Percentiles rank a stretch among this genome's conserved stretches.
These are phyloP conservation scores for Fusarium torulosum DNA, from an alignment of 2,329 filamentous ascomycete species.

Conservation along the genomic window DNA sequence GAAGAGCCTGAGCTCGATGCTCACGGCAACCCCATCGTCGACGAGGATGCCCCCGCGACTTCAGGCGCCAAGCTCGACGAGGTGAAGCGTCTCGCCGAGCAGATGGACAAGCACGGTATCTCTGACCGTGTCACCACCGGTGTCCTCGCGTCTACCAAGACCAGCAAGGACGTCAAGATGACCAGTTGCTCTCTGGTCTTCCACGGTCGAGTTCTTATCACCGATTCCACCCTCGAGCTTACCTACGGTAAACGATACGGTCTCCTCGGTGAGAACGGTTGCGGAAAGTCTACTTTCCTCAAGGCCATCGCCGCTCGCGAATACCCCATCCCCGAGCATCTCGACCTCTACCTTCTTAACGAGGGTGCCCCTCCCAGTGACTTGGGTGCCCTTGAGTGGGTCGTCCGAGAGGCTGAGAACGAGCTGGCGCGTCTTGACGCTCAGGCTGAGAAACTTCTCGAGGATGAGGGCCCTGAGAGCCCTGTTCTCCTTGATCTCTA, in stretches of 20 bases:
- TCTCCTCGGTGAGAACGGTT: constrained; percentile 97
- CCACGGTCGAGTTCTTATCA: constrained; percentile 96
- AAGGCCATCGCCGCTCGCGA: constrained; percentile 95
- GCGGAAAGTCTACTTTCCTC: constrained; percentile 97
- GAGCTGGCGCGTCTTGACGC: constrained; percentile 93
- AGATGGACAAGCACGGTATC: constrained; percentile 96
- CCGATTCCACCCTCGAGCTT: constrained; percentile 92
- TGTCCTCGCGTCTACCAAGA: constrained; percentile 86
- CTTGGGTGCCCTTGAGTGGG: constrained; percentile 94
- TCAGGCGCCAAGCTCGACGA: constrained; percentile 79
- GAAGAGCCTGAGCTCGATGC: constrained; percentile 76
- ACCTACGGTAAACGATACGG: constrained; percentile 94
- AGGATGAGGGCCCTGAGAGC: constrained; percentile 91
- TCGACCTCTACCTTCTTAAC: constrained; percentile 98
- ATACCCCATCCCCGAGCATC: constrained; percentile 93
- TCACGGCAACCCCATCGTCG: constrained; percentile 67
- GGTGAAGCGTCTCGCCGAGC: constrained; percentile 87
- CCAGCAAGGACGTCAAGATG: constrained; percentile 97
- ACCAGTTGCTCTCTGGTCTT: constrained; percentile 94
- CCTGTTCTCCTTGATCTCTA: constrained; percentile 94
- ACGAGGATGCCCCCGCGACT: constrained; percentile 75
- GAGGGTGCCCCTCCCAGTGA: constrained; percentile 93
- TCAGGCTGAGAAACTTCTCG: constrained; percentile 88
- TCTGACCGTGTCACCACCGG: constrained; percentile 98
- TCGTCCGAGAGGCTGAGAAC: constrained; percentile 91